phyloP scores from a whole-genome alignment of 1,284 basidiomycete genomes.

The Wolfiporia cocos region DNA sequence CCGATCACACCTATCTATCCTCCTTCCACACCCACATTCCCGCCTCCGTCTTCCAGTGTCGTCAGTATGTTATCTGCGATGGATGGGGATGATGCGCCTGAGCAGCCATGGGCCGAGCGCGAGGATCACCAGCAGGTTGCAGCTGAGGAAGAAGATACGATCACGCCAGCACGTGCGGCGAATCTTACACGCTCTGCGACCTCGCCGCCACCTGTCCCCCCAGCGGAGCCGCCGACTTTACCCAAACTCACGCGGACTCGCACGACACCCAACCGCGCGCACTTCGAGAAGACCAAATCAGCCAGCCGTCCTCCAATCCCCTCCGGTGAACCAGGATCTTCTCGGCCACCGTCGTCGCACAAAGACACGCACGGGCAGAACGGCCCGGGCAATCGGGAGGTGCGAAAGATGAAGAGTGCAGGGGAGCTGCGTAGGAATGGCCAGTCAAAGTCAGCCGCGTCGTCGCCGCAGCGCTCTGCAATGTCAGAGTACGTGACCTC shows the following conservation, averaged over 20 bases:
- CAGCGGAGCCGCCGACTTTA: constrained; percentile 21
- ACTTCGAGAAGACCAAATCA: constrained; percentile 42
- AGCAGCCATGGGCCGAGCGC: constrained; percentile 24
- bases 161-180: constrained; percentile 54
- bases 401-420: constrained; percentile 84
- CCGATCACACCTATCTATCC: constrained; percentile 60
- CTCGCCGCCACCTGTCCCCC: constrained; percentile 28
- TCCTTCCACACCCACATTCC: constrained; percentile 57
- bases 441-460: constrained; percentile 18
- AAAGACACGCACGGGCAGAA: constrained; percentile 26
- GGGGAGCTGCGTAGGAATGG: constrained; percentile 61
- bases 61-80: constrained; percentile 35
- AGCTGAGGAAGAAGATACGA: constrained; percentile 64
- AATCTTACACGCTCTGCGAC: constrained; percentile 44
- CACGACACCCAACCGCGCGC: constrained; percentile 63
- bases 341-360: constrained; percentile 11
- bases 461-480: constrained; percentile 36
- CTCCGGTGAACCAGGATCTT: constrained; percentile 9
- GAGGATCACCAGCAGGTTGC: constrained; percentile 10
- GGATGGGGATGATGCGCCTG: constrained; percentile 51
- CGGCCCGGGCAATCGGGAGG: constrained; percentile 47
- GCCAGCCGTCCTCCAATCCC: constrained; percentile 17
- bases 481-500: constrained; percentile 50
- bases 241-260: constrained; percentile 57
- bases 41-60: constrained; percentile 40